phyloP scores from a whole-genome alignment of 2,329 filamentous ascomycete genomes.

The Cladosporium sp. region DNA sequence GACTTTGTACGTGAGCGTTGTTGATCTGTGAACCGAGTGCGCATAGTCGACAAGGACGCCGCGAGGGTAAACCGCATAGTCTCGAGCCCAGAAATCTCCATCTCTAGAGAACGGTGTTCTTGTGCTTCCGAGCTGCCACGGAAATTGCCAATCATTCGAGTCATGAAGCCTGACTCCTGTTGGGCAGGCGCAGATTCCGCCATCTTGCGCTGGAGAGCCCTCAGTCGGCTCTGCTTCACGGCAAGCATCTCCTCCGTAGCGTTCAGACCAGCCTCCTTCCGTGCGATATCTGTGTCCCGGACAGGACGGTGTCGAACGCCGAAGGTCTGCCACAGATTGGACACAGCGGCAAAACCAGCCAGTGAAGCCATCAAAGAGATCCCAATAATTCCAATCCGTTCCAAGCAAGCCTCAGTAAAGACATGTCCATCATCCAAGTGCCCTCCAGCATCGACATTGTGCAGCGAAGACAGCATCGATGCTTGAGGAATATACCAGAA shows the following conservation, averaged over 20 bases:
- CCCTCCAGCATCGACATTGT: constrained; percentile 37
- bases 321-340: constrained; percentile 82
- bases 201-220: constrained; percentile 67
- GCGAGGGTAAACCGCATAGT: constrained; percentile 74
- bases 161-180: constrained; percentile 59
- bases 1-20: constrained; percentile 66
- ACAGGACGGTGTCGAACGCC: constrained; percentile 62
- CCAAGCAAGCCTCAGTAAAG: constrained; percentile 58
- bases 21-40: constrained; percentile 62
- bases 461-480: constrained; percentile 40
- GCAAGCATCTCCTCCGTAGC: constrained; percentile 77
- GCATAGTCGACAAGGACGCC: constrained; percentile 64
- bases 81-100: constrained; percentile 78
- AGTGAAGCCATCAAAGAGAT: constrained; percentile 83
- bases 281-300: constrained; percentile 67
- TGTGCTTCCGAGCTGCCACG: constrained; percentile 60
- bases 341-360: constrained; percentile 88
- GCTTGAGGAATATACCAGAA: constrained; percentile 65
- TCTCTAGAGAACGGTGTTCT: constrained; percentile 58
- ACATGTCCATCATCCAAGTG: constrained; percentile 32
- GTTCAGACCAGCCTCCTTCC: constrained; percentile 76
- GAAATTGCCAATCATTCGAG: constrained; percentile 71
- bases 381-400: constrained; percentile 77
- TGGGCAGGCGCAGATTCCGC: constrained; percentile 41
- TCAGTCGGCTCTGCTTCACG: constrained; percentile 71